Evolutionary conservation across 768 basidiomycete genomes (phyloP).

Genomic region (Hygrophoropsis aurantiaca): DNA sequence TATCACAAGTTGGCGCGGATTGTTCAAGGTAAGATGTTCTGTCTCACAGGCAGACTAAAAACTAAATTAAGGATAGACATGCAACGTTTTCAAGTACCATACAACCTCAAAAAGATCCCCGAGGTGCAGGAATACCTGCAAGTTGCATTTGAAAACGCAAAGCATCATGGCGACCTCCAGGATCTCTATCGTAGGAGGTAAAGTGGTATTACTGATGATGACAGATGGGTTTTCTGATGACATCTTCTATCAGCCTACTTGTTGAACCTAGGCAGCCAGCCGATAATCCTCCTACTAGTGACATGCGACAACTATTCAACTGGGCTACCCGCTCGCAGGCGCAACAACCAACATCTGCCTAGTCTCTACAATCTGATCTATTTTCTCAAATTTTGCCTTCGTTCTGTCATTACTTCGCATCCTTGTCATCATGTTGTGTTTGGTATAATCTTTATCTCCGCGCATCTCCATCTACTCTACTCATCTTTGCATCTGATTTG

Average conservation of each 20-base stretch:
- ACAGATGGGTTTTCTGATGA: no score
- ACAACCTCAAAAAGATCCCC: constrained; percentile 83
- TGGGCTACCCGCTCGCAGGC: constrained; percentile 68
- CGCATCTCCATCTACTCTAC: constrained; percentile 21
- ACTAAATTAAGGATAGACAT: constrained; percentile 62
- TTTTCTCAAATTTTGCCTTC: constrained; percentile 4
- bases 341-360: constrained; percentile 37
- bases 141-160: constrained; percentile 71
- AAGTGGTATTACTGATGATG: constrained; percentile 18
- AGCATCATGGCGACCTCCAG: constrained; percentile 77
- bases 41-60: no score
- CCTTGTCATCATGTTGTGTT: constrained; percentile 24
- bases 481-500: constrained; percentile 26
- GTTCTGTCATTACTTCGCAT: constrained; percentile 15
- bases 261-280: constrained; percentile 83
- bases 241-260: constrained; percentile 58
- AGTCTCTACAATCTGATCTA: constrained; percentile 15
- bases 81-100: constrained; percentile 88
- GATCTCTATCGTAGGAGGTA: constrained; percentile 86
- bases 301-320: constrained; percentile 77
- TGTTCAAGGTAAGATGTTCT: constrained; percentile 79
- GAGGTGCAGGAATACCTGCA: constrained; percentile 84
- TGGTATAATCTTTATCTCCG: constrained; percentile 21
- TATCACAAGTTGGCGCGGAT: constrained; percentile 89
- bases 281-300: constrained; percentile 60